Evolutionary conservation across 176 grass and related monocot species (phyloP), one percentile per base, ranked within the genome.

Genomic region (Rhynchospora pubera): DNA sequence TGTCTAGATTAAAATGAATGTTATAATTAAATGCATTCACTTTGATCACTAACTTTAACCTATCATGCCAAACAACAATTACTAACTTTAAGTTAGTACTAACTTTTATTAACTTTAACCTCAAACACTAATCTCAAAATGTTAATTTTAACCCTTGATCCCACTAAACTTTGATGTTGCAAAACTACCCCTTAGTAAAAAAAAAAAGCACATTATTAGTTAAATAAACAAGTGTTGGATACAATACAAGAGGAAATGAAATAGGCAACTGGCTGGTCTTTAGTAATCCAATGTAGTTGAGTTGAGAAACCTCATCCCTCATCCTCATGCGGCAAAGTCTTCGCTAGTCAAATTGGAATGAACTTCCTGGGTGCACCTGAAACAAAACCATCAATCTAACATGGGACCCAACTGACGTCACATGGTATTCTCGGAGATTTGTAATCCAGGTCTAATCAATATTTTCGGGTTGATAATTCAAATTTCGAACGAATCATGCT

Each of bases 401-500:
- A 51, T 8, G 28, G 15, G 65, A 68, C 65, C 65, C 65, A 16
- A 44, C 45, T 7, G 2, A 42, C 19, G 13, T 47, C 3, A 43
- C 5, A 26, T 22, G 19, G 45, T 74, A 5, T 51, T 74, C 59
- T 48, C 50, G 21, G 45, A 34, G 16, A 62, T 28, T 5, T 13
- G 48, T 63, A 62, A 24, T 65, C 78, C 57, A 23, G 7, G 34
- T 81, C 15, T 11, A 81, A 13, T 62, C 78, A 65, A 60, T 57
- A 5, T 39, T 79, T 42, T 39, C 53, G 32, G 39, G 18, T 60
- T 51, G 69, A 13, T 10, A 76, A 32, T 76, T 76, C 48, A 76
- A 75, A 76, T 76, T 76, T 76, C 72, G 22, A 76, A 76, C 21
- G 47, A 16, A 75, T 52, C 47, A 45, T 23, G 71, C 11, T 21